Evolutionary conservation across 768 basidiomycete species (phyloP).

Genomic region (Rhodosporidiobolus sp.): DNA sequence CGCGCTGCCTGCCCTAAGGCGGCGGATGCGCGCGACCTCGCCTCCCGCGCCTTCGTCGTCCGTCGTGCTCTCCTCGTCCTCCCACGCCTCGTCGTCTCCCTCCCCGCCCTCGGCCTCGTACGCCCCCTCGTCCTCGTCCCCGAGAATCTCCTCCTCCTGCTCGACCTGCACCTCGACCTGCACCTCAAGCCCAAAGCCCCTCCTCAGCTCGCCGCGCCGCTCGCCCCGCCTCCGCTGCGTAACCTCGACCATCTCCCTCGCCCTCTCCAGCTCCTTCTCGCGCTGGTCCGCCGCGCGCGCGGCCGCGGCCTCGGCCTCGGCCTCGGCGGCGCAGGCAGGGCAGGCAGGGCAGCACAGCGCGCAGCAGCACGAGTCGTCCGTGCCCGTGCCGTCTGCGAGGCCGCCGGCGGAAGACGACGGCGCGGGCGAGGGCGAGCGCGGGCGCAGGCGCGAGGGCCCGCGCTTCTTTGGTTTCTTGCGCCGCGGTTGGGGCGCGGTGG

Average conservation of each 20-base stretch:
- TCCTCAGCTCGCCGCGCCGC: background rate
- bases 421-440: background rate
- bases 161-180: too few relatives aligned
- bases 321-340: too few relatives aligned
- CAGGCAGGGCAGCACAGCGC: conserved; percentile 22
- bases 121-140: too few relatives aligned
- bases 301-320: too few relatives aligned
- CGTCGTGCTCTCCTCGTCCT: too few relatives aligned
- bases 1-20: too few relatives aligned
- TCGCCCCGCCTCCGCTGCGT: background rate
- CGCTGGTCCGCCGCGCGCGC: too few relatives aligned
- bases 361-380: conserved; percentile 14
- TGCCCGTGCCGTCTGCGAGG: background rate
- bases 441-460: background rate
- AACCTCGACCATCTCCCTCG: background rate
- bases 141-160: too few relatives aligned
- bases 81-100: background rate
- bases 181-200: background rate
- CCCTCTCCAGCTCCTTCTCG: background rate
- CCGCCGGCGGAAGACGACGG: too few relatives aligned
- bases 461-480: background rate
- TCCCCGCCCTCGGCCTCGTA: too few relatives aligned
- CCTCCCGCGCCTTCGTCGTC: background rate
- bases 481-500: background rate
- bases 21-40: background rate